phyloP scores from a whole-genome alignment of 345 rosid species.

The Melaleuca alternifolia region DNA sequence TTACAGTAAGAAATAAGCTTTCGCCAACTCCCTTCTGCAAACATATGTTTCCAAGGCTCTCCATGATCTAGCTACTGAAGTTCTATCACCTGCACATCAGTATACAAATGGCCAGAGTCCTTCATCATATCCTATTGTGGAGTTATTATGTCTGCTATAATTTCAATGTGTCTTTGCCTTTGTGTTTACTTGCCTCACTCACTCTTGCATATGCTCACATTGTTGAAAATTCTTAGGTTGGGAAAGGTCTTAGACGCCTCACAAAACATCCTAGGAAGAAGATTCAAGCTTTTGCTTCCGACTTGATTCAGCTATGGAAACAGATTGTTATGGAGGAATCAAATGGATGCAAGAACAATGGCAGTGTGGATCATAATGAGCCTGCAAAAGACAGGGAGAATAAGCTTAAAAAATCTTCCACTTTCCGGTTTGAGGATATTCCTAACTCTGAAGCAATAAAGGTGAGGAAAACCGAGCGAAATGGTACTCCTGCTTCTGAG shows the following conservation, averaged over 20 bases:
- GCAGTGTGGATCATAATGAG: background rate
- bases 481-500: background rate
- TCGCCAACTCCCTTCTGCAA: background rate
- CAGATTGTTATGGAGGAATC: conserved; percentile 29
- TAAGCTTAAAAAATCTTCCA: background rate
- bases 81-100: background rate
- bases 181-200: background rate
- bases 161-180: background rate
- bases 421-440: background rate
- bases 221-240: conserved; percentile 16
- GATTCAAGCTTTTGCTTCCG: conserved; percentile 19
- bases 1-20: background rate
- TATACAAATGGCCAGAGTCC: background rate
- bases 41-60: background rate
- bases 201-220: background rate
- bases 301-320: conserved; percentile 32
- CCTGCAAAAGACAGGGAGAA: background rate
- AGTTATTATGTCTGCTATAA: background rate
- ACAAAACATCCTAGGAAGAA: conserved; percentile 38
- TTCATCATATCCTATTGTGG: background rate
- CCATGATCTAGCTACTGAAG: background rate
- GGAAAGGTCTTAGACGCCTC: conserved; percentile 29
- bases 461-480: background rate
- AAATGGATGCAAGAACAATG: conserved; percentile 14
- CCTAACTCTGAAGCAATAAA: background rate